Evolutionary conservation across 768 basidiomycete species (phyloP).

Genomic region (Leccinellum rugosiceps): DNA sequence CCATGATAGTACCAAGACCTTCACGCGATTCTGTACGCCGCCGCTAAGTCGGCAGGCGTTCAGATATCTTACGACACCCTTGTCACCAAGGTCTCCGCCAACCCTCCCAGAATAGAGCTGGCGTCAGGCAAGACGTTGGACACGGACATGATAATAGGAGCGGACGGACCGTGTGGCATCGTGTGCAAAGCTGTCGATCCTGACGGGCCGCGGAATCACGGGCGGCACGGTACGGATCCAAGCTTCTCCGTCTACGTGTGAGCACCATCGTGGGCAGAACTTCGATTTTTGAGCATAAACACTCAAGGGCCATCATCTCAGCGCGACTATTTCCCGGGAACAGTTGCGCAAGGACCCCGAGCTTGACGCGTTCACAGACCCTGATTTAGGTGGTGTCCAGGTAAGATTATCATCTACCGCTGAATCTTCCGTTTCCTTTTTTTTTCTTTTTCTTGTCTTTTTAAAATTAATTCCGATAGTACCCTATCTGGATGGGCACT

Average conservation of each 20-base stretch:
- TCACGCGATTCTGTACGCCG: slow-evolving; percentile 42
- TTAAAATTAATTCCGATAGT: slow-evolving; percentile 2
- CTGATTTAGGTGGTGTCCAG: slow-evolving; percentile 13
- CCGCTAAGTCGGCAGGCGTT: slow-evolving; percentile 46
- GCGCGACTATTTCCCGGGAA: slow-evolving; percentile 40
- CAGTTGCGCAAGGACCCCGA: slow-evolving; percentile 39
- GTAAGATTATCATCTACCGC: slow-evolving; percentile 1
- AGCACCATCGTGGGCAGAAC: slow-evolving; percentile 12
- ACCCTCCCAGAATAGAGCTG: slow-evolving; percentile 31
- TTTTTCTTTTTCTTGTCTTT: not conserved
- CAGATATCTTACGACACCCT: slow-evolving; percentile 40
- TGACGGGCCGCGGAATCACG: slow-evolving; percentile 17
- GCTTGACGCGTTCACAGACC: slow-evolving; percentile 25
- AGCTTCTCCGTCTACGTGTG: slow-evolving; percentile 42
- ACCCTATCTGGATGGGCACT: slow-evolving; percentile 22
- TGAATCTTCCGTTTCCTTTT: not conserved
- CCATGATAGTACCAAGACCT: slow-evolving; percentile 50
- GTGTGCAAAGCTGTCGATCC: slow-evolving; percentile 31
- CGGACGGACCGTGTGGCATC: slow-evolving; percentile 52
- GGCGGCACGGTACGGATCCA: slow-evolving; percentile 15
- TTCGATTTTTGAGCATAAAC: not conserved
- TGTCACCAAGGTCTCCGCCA: slow-evolving; percentile 30
- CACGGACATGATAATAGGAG: slow-evolving; percentile 54
- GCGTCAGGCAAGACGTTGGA: slow-evolving; percentile 41
- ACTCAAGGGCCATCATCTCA: slow-evolving; percentile 15